Percentiles rank a stretch among this genome's conserved stretches.
phyloP scores from a whole-genome alignment of 805 yeast genomes.

The Geotrichum ghanense region DNA sequence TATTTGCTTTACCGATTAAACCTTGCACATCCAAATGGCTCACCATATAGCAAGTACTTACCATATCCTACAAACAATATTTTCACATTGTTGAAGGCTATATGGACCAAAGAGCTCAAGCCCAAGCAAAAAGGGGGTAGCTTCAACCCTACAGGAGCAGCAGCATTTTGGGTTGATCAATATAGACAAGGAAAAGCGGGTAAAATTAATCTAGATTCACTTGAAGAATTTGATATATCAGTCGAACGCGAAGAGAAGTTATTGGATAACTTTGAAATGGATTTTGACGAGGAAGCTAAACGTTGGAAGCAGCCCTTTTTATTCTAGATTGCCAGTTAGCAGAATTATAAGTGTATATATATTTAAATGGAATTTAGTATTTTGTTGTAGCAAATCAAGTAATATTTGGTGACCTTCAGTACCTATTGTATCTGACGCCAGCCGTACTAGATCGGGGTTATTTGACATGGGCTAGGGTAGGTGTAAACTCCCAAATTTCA shows the following conservation, averaged over 20 bases:
- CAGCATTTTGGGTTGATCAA: slow-evolving; percentile 48
- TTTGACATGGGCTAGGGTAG: neutral
- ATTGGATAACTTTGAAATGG: slow-evolving; percentile 9
- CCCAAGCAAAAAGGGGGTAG: slow-evolving; percentile 11
- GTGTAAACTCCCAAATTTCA: neutral
- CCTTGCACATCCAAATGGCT: slow-evolving; percentile 20
- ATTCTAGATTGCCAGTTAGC: too few species aligned
- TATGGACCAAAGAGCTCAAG: slow-evolving; percentile 31
- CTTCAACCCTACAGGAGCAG: slow-evolving; percentile 47
- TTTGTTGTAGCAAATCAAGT: too few species aligned
- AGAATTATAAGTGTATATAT: too few species aligned
- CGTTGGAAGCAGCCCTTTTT: slow-evolving; percentile 5
- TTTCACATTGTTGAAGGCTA: slow-evolving; percentile 38
- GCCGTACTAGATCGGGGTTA: neutral
- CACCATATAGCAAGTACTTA: slow-evolving; percentile 35
- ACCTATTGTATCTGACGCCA: too few species aligned
- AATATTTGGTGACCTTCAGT: too few species aligned
- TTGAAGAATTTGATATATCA: neutral
- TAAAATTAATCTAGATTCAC: neutral
- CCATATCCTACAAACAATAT: slow-evolving; percentile 62
- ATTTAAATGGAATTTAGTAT: too few species aligned
- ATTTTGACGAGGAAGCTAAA: slow-evolving; percentile 7
- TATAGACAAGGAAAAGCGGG: slow-evolving; percentile 48
- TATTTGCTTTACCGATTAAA: slow-evolving; percentile 68
- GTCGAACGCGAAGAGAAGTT: neutral